Base-by-base conservation (phyloP, 495 filamentous ascomycete genomes). In the Podospora pseudocomata region DNA sequence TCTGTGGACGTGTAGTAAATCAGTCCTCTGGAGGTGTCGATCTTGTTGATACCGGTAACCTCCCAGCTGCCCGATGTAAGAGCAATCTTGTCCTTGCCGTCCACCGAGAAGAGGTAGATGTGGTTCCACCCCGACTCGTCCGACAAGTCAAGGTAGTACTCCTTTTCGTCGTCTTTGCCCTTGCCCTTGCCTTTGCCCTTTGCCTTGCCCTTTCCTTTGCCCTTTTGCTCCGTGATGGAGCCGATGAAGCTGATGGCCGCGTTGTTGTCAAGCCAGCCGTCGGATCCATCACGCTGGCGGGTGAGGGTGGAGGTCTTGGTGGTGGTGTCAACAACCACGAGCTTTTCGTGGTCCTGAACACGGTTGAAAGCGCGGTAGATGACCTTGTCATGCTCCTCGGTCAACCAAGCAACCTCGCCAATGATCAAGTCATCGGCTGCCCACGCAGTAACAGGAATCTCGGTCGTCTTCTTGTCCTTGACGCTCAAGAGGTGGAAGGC, bases 231-330 rank as follows among this genome's bases (percentile, higher is more conserved):
- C 27, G 28, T 44, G 44, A 82, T 65, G 5, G 64, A 58, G 4
- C 80, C 80, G 20, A 85, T 78, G 64, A 80, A 88, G 20, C 68
- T 67, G 63, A 86, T 86, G 1, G 83, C 80, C 3, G 79, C 65
- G 61, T 81, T 79, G 67, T 85, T 82, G 55, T 88, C 86, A 16
- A 88, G 72, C 86, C 86, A 88, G 2, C 86, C 86, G 60, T 86
- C 84, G 0, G 78, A 79, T 5, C 79, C 86, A 65, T 87, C 78
- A 23, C 86, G 75, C 73, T 86, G 79, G 16, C 86, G 82, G 16
- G 82, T 78, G 19, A 84, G 69, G 44, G 75, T 72, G 0, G 79
- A 77, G 0, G 71, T 65, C n/a, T 66, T 71, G 2, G 78, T 76
- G 11, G 70, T 66, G 15, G 79, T 75, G 68, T 86, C 81, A 19